These are phyloP conservation scores for Aspergillus sp. DNA, from an alignment of 2,329 filamentous ascomycete genomes.

Conservation along the genomic window DNA sequence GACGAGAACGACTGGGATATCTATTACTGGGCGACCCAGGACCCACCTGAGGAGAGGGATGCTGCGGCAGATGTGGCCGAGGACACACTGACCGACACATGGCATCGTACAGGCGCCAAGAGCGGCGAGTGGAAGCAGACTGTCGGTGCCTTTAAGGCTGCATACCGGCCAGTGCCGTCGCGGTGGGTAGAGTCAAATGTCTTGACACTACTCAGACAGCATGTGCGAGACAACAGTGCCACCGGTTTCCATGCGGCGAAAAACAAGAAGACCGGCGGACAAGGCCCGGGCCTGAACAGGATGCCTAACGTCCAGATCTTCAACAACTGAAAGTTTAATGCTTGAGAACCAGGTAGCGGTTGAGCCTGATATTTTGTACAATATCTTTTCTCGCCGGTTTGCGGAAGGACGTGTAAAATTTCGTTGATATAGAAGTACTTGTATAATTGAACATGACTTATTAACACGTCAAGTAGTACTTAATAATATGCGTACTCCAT, in stretches of 20 bases:
- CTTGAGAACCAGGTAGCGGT: neutral
- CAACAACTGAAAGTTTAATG: constrained; percentile 20
- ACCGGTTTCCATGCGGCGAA: constrained; percentile 39
- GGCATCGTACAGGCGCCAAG: constrained; percentile 53
- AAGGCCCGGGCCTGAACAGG: constrained; percentile 45
- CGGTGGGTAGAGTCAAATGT: constrained; percentile 85
- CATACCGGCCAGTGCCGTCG: constrained; percentile 83
- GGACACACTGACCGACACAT: constrained; percentile 44
- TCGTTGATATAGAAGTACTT: neutral
- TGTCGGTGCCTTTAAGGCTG: constrained; percentile 87
- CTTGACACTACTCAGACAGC: constrained; percentile 70
- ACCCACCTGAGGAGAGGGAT: constrained; percentile 50
- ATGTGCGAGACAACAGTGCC: constrained; percentile 73
- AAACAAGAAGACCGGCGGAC: constrained; percentile 36
- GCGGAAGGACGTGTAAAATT: neutral
- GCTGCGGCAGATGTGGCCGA: constrained; percentile 47
- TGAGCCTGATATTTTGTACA: constrained; percentile 5
- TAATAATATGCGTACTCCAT: too few species aligned
- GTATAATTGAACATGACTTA: neutral
- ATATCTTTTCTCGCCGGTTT: neutral
- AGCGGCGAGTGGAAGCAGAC: constrained; percentile 95
- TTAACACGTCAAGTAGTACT: neutral
- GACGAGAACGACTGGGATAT: constrained; percentile 99
- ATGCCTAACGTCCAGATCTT: constrained; percentile 50
- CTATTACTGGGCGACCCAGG: constrained; percentile 98